Base-by-base conservation (phyloP, 768 basidiomycete genomes). In the Dentipellis sp. region DNA sequence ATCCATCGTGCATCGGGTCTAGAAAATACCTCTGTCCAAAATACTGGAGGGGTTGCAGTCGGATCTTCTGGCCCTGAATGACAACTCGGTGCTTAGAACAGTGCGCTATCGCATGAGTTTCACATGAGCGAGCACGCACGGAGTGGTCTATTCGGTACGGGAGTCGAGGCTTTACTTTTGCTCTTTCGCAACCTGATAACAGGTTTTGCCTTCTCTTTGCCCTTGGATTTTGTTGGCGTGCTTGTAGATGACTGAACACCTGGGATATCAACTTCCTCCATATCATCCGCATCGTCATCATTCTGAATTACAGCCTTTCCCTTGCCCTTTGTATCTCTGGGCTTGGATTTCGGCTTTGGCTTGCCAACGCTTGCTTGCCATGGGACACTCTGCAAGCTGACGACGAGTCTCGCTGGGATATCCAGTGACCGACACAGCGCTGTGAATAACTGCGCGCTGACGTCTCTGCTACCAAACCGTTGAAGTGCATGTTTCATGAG, bases 21-120 rank as follows among this genome's bases (percentile, higher is more conserved):
- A 8, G 92, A 94, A 71, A 94, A 99, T 0, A 97, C 91, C 69
- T 99, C 97, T 0, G 89, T 91, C 97, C 97, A 99, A 69, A 94
- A 91, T 3, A 94, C 86, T 1, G 95, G 94, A 3, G 92, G 85
- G 10, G 83, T 83, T 53, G 60, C 75, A 38, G 71, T 73, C 52
- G 85, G 86, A 69, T 88, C 80, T 50, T 76, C 71, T 6, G 71
- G 65, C 47, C n/a, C 63, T 63, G 19, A 12, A n/a, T 42, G 19
- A 9, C 14, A 3, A n/a, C 3, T 49, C 12, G 16, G 4, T 23
- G 23, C 10, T 11, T 10, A 39, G 38, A 40, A 16, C 34, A 4
- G 42, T 9, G 29, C 29, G 14, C 10, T 48, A 16, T 3, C 40
- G 14, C 37, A 45, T 10, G 49, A 56, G 2, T 3, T 29, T 16